Conservation (phyloP, 148 eudicot species). For the Silene latifolia region DNA sequence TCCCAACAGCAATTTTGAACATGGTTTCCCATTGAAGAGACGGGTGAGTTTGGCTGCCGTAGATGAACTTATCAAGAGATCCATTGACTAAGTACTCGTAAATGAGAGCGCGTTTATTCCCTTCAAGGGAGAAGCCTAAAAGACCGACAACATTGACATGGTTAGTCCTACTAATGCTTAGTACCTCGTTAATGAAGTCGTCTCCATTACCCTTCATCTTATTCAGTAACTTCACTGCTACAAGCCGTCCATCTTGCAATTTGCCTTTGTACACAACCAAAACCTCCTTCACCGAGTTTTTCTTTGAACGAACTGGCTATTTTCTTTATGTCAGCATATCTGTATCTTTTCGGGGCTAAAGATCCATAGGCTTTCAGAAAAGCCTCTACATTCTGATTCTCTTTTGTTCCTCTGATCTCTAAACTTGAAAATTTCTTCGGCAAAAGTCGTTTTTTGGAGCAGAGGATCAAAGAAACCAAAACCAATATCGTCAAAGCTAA, state of each 20-base stretch:
- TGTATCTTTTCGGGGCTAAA: slow-evolving; percentile 43
- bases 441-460: background rate
- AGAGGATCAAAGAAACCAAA: background rate
- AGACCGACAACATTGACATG: slow-evolving; percentile 55
- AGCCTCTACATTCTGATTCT: slow-evolving; percentile 21
- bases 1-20: slow-evolving; percentile 22
- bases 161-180: slow-evolving; percentile 54
- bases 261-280: slow-evolving; percentile 64
- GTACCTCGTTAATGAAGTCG: slow-evolving; percentile 47
- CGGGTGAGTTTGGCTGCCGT: background rate
- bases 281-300: slow-evolving; percentile 84
- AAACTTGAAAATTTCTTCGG: background rate
- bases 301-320: slow-evolving; percentile 54
- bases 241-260: slow-evolving; percentile 48
- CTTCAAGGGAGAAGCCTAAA: slow-evolving; percentile 54
- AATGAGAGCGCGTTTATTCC: slow-evolving; percentile 52
- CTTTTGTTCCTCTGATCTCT: background rate
- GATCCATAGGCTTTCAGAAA: slow-evolving; percentile 21
- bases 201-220: slow-evolving; percentile 13
- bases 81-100: slow-evolving; percentile 72
- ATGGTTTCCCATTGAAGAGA: slow-evolving; percentile 5
- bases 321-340: slow-evolving; percentile 45
- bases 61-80: slow-evolving; percentile 20
- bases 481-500: background rate
- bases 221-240: slow-evolving; percentile 62